These are phyloP conservation scores for Gentiana straminea DNA, from an alignment of 257 asterid species.

Conservation along the genomic window DNA sequence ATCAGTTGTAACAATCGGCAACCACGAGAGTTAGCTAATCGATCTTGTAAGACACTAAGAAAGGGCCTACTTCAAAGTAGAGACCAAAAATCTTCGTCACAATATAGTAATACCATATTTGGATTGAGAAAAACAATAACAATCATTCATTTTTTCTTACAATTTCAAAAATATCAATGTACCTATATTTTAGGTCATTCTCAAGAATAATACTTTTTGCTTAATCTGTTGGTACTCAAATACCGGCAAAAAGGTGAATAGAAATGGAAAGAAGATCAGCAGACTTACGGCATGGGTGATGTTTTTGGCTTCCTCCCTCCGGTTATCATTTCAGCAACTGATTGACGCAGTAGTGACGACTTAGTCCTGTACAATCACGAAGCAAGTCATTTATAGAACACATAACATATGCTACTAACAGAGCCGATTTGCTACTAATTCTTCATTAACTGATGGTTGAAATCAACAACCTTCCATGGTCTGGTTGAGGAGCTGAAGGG, in stretches of 20 bases:
- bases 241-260: neutral
- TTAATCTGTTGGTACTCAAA: neutral
- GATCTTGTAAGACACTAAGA: neutral
- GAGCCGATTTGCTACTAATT: neutral
- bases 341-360: slow-evolving; percentile 17
- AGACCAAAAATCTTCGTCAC: too few species aligned
- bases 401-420: neutral
- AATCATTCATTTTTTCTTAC: neutral
- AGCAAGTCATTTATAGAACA: neutral
- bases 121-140: neutral
- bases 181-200: too few species aligned
- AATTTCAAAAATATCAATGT: neutral
- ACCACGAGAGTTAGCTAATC: too few species aligned
- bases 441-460: slow-evolving; percentile 2
- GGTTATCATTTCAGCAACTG: slow-evolving; percentile 24
- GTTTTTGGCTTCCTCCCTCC: slow-evolving; percentile 21
- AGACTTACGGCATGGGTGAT: slow-evolving; percentile 30
- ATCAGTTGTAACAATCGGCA: neutral
- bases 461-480: slow-evolving; percentile 36
- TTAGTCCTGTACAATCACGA: slow-evolving; percentile 30
- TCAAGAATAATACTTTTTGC: too few species aligned
- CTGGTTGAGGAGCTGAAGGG: slow-evolving; percentile 23
- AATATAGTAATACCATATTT: too few species aligned
- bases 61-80: neutral
- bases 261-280: neutral